A percentile compares a stretch with the other conserved stretches of the same genome.
phyloP scores from a whole-genome alignment of 148 eudicot species.

The Silene conica region DNA sequence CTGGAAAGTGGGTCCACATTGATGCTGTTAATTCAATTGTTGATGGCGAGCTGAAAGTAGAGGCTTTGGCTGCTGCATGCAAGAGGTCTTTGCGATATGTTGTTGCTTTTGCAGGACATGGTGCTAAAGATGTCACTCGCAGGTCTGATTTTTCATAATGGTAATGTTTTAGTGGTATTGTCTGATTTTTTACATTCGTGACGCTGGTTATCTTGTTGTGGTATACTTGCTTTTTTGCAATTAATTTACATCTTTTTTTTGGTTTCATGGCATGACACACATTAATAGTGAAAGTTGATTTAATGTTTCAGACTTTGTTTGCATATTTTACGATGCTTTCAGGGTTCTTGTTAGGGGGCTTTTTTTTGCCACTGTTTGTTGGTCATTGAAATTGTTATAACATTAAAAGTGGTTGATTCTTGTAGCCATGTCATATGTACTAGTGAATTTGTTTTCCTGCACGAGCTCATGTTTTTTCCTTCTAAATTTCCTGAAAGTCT shows the following conservation, averaged over 20 bases:
- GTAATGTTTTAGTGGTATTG: not conserved
- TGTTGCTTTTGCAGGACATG: constrained; percentile 89
- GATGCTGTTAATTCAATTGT: constrained; percentile 79
- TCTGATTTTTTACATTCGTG: not conserved
- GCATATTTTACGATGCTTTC: not conserved
- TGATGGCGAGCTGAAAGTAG: constrained; percentile 84
- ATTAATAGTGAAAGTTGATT: too few species aligned
- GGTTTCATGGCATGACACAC: not conserved
- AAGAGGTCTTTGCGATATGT: constrained; percentile 82
- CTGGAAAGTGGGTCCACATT: constrained; percentile 95
- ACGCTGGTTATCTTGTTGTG: not conserved
- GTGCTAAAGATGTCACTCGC: constrained; percentile 98
- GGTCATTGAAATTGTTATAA: too few species aligned
- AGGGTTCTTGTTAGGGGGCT: not conserved
- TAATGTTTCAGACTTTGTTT: not conserved
- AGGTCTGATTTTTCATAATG: constrained; percentile 40
- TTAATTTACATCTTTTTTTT: not conserved
- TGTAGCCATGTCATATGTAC: too few species aligned
- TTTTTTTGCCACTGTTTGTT: not conserved
- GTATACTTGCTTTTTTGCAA: not conserved
- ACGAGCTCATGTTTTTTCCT: not conserved
- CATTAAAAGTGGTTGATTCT: too few species aligned
- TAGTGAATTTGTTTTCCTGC: not conserved
- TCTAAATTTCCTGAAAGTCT: not conserved
- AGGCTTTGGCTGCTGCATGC: constrained; percentile 86